Evolutionary conservation across 2,329 filamentous ascomycete genomes (phyloP), one percentile per base, ranked within the genome.

Genomic region (Xylariaceae sp.): DNA sequence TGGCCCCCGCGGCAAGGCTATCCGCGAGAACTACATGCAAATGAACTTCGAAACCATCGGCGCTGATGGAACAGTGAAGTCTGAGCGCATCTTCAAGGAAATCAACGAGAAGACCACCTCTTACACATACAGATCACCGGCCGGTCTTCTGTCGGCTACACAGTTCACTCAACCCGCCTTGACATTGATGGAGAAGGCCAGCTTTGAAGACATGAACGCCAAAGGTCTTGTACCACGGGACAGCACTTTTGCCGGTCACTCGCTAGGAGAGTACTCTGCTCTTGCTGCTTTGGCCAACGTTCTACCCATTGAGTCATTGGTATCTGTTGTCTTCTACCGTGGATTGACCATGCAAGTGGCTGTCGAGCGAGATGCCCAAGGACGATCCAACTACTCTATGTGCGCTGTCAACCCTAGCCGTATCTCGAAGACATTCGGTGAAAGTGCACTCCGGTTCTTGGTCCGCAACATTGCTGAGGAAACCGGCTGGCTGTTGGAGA

Each of bases 41-140:
- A 99, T 99, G 94, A 97, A 93, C 52, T 99, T 97, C 76, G 94
- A 99, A 80, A 95, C 93, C n/a, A 92, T 99, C 56, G 89, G 88
- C 60, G 80, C 90, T 1, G 94, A 99, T 74, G 94, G 94, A 30
- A 85, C 85, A 42, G 92, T 96, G 79, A 97, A 97, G 77, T 97
- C 94, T 0, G 94, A 99, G 82, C 96, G 93, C 78, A 99, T 99
- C 73, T 99, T 99, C 84, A 97, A 99, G 81, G 92, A 96, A 71
- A 92, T 99, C 69, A 85, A 88, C 70, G 94, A 97, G 77, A 88
- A 82, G 72, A 97, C 93, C 1, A 90, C 89, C 4, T 97, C 90
- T 0, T 99, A 99, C 82, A 99, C 94, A 1, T 99, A 97, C 82
- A 86, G 89, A 61, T 99, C 94, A 10, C 94, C 94, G 1, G 95